Conservation (phyloP, 2,329 filamentous ascomycete species). For the Zymoseptoria brevis region DNA sequence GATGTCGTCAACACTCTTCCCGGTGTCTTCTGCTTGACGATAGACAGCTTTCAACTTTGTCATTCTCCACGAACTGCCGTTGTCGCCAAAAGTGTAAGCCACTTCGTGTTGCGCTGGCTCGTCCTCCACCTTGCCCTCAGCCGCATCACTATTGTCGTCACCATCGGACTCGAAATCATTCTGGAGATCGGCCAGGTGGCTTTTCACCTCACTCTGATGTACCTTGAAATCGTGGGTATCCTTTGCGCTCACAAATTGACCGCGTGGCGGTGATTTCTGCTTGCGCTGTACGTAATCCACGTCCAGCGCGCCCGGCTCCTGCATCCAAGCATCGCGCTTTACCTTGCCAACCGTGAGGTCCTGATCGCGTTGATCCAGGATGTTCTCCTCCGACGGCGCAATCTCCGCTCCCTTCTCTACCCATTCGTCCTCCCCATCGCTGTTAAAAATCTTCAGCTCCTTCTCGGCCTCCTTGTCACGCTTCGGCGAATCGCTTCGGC, state of each 20-base stretch:
- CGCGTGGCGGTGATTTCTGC: constrained; percentile 41
- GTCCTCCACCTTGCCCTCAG: constrained; percentile 34
- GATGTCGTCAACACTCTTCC: constrained; percentile 68
- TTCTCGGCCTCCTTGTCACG: constrained; percentile 23
- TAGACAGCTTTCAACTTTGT: constrained; percentile 86
- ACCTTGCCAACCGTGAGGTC: constrained; percentile 34
- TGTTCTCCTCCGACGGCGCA: constrained; percentile 35
- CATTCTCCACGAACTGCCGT: constrained; percentile 92
- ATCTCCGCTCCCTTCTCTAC: constrained; percentile 38
- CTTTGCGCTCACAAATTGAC: constrained; percentile 39
- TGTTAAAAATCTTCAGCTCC: constrained; percentile 27
- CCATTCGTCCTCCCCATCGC: constrained; percentile 39
- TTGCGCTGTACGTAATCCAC: constrained; percentile 70
- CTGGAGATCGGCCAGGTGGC: constrained; percentile 55
- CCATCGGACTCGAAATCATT: constrained; percentile 42
- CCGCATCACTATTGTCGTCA: constrained; percentile 38
- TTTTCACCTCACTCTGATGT: constrained; percentile 75
- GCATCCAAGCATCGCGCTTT: constrained; percentile 89
- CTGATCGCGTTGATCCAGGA: constrained; percentile 36
- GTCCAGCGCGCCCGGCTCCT: constrained; percentile 70
- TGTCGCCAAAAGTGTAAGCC: constrained; percentile 79
- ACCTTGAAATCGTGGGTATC: constrained; percentile 62
- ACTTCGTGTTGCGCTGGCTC: constrained; percentile 55
- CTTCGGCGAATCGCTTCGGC: constrained; percentile 26
- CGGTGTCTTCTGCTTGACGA: constrained; percentile 64